Evolutionary conservation across 2,329 filamentous ascomycete species (phyloP).

Genomic region (Dothideomycetes sp.): DNA sequence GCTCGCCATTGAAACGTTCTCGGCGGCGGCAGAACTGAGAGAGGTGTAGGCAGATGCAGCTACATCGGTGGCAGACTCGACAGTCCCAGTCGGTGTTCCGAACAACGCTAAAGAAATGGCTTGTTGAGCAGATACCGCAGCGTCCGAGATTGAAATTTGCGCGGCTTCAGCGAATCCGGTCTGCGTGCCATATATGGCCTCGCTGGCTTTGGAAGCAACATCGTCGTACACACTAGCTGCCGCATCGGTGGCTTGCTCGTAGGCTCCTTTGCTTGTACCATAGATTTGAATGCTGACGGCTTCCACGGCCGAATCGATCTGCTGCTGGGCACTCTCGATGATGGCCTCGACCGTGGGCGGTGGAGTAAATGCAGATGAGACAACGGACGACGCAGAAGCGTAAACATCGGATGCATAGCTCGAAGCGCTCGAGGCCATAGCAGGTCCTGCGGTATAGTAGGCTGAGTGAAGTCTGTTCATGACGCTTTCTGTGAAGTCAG

Average conservation of each 20-base stretch:
- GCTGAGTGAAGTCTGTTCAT: conserved; percentile 59
- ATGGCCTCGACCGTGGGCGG: conserved; percentile 48
- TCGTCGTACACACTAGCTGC: conserved; percentile 40
- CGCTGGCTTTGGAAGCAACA: conserved; percentile 30
- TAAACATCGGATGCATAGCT: conserved; percentile 40
- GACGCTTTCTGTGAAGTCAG: conserved; percentile 71
- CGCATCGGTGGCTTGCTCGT: conserved; percentile 43
- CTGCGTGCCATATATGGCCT: conserved; percentile 45
- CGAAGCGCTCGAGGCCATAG: conserved; percentile 39
- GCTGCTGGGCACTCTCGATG: conserved; percentile 43
- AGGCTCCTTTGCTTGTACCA: conserved; percentile 41
- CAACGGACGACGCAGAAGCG: conserved; percentile 33
- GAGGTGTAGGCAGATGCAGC: conserved; percentile 35
- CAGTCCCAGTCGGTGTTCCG: conserved; percentile 39
- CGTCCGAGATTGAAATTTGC: conserved; percentile 40
- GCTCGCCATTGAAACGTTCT: conserved; percentile 24
- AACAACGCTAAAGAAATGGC: conserved; percentile 48
- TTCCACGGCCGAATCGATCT: conserved; percentile 47
- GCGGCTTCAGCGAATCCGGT: conserved; percentile 43
- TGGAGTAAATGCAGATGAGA: conserved; percentile 42
- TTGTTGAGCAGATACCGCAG: conserved; percentile 42
- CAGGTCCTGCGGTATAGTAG: conserved; percentile 57
- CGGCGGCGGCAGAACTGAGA: conserved; percentile 32
- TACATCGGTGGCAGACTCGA: conserved; percentile 33
- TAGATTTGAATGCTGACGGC: conserved; percentile 49